Conservation (phyloP, 2,329 filamentous ascomycete genomes). For the Pseudogymnoascus destructans region DNA sequence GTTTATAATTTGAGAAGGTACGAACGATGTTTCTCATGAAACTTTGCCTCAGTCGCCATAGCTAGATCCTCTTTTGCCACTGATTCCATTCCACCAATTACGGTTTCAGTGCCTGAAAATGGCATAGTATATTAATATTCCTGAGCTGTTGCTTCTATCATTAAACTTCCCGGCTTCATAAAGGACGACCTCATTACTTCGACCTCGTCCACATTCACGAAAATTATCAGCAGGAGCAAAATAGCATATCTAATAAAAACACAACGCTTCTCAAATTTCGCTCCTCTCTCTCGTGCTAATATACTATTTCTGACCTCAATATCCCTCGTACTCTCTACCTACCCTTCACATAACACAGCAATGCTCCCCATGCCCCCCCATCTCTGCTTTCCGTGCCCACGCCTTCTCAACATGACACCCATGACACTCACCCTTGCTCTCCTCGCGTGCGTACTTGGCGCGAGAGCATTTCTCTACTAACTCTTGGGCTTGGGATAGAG, state of each 20-base stretch:
- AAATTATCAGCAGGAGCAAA: neutral
- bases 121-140: neutral
- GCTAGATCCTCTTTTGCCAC: neutral
- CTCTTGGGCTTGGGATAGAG: neutral
- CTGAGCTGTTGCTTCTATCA: neutral
- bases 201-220: neutral
- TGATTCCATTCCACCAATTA: neutral
- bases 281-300: neutral
- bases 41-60: neutral
- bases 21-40: neutral
- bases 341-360: neutral
- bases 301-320: neutral
- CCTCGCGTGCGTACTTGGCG: neutral
- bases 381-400: neutral
- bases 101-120: neutral
- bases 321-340: neutral
- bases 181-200: neutral
- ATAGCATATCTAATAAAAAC: neutral
- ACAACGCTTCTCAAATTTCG: neutral
- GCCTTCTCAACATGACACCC: neutral
- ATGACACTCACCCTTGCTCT: neutral
- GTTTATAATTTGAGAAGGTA: neutral
- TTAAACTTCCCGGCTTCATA: neutral
- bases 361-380: neutral
- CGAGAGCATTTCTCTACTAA: neutral